Percentiles rank a stretch among this genome's conserved stretches.
phyloP scores from a whole-genome alignment of 1,139 yeast genomes.

The Yamadazyma epiphylla region DNA sequence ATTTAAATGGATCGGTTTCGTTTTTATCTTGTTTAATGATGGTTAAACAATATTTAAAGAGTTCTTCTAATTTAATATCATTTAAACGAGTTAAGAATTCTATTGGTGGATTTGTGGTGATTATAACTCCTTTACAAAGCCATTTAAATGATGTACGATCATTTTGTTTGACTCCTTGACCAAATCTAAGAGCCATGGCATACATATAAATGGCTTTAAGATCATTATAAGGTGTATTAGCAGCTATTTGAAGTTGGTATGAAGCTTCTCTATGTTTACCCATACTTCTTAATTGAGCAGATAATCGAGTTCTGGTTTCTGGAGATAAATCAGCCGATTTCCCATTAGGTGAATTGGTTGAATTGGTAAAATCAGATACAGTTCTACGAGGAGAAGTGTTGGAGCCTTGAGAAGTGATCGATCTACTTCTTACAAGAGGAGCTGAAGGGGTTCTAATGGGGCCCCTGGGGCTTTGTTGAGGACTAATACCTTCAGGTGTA shows the following conservation, averaged over 20 bases:
- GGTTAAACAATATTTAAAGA: conserved; percentile 24
- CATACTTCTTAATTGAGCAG: conserved; percentile 49
- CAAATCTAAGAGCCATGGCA: conserved; percentile 65
- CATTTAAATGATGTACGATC: conserved; percentile 56
- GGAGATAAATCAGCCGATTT: conserved; percentile 21
- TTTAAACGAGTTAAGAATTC: conserved; percentile 20
- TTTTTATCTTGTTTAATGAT: conserved; percentile 19
- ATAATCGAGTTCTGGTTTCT: conserved; percentile 47
- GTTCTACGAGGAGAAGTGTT: conserved; percentile 8
- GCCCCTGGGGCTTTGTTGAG: neutral
- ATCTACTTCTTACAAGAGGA: conserved; percentile 5
- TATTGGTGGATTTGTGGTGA: conserved; percentile 4
- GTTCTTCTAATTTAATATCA: conserved; percentile 27
- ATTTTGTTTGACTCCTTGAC: conserved; percentile 67
- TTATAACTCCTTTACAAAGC: conserved; percentile 45
- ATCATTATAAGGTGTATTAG: conserved; percentile 55
- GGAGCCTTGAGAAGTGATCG: neutral
- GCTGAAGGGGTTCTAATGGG: conserved; percentile 15
- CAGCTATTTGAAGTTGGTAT: conserved; percentile 62
- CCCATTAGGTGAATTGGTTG: conserved; percentile 6
- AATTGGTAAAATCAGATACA: conserved; percentile 9
- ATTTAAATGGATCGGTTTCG: conserved; percentile 26
- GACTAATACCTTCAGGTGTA: neutral
- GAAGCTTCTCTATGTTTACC: conserved; percentile 70
- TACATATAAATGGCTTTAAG: conserved; percentile 64